Conservation (phyloP, 352 stramenopile species). For the Phytophthora aleatoria region DNA sequence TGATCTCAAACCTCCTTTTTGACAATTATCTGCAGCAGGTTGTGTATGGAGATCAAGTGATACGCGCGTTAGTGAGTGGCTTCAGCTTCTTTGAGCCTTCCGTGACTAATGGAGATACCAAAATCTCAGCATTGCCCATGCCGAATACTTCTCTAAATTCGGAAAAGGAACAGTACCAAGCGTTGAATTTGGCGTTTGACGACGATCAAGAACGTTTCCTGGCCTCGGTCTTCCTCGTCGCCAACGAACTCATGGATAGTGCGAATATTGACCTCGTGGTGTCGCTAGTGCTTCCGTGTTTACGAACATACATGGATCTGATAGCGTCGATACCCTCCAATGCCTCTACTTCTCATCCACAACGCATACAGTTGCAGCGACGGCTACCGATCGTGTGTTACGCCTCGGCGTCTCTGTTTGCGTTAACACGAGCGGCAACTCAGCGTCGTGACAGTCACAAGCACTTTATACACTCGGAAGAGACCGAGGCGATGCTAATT, state of each 20-base stretch:
- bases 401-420: slow-evolving; percentile 53
- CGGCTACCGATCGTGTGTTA: slow-evolving; percentile 53
- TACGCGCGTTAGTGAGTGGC: slow-evolving; percentile 55
- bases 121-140: background rate
- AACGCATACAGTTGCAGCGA: slow-evolving; percentile 33
- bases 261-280: slow-evolving; percentile 70
- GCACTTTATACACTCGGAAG: slow-evolving; percentile 44
- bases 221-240: slow-evolving; percentile 65
- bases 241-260: slow-evolving; percentile 63
- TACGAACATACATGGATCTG: slow-evolving; percentile 35
- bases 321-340: slow-evolving; percentile 2
- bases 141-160: background rate
- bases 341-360: slow-evolving; percentile 5
- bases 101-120: background rate
- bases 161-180: slow-evolving; percentile 33
- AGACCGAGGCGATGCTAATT: slow-evolving; percentile 54
- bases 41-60: slow-evolving; percentile 61
- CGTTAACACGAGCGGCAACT: slow-evolving; percentile 55
- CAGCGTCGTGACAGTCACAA: slow-evolving; percentile 60
- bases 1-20: slow-evolving; percentile 76
- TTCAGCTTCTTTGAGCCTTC: slow-evolving; percentile 48
- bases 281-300: slow-evolving; percentile 49
- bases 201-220: slow-evolving; percentile 77
- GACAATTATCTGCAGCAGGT: slow-evolving; percentile 67
- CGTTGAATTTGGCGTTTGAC: slow-evolving; percentile 52